Evolutionary conservation across 148 eudicot genomes (phyloP).

Genomic region (Cornus kousa): DNA sequence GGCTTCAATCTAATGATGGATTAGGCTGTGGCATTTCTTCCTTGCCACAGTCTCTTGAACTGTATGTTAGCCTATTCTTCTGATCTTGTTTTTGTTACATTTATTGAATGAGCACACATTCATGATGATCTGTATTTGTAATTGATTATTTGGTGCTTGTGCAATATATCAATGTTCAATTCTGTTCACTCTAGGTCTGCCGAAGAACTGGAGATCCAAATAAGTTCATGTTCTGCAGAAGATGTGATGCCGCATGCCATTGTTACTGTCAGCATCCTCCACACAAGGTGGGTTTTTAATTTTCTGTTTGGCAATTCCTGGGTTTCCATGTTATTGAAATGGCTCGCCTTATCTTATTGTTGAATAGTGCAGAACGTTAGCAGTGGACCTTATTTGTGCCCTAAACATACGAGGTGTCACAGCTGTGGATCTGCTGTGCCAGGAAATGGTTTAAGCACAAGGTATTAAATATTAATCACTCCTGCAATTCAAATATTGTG

Average conservation of each 20-base stretch:
- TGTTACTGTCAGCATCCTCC: slow-evolving; percentile 99
- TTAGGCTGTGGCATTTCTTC: no score
- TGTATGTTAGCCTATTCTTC: no score
- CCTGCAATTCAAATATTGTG: background rate
- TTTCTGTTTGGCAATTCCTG: background rate
- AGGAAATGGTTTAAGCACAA: slow-evolving; percentile 87
- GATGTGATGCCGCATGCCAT: slow-evolving; percentile 95
- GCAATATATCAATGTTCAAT: background rate
- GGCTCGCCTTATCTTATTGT: slow-evolving; percentile 5
- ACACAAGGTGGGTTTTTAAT: slow-evolving; percentile 60
- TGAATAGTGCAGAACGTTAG: slow-evolving; percentile 74
- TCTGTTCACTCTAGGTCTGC: slow-evolving; percentile 54
- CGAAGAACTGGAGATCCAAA: slow-evolving; percentile 86
- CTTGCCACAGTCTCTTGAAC: no score
- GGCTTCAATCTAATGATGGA: no score
- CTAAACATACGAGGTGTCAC: slow-evolving; percentile 96
- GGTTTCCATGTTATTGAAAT: background rate
- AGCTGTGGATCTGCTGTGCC: slow-evolving; percentile 91
- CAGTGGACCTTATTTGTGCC: slow-evolving; percentile 89
- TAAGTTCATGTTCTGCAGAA: slow-evolving; percentile 88
- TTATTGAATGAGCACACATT: background rate
- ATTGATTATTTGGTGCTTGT: background rate
- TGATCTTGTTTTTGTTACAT: no score
- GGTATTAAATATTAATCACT: slow-evolving; percentile 52
- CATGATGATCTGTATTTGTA: background rate